Conservation (phyloP, 1,284 basidiomycete species). For the Leccinum angustisporum region DNA sequence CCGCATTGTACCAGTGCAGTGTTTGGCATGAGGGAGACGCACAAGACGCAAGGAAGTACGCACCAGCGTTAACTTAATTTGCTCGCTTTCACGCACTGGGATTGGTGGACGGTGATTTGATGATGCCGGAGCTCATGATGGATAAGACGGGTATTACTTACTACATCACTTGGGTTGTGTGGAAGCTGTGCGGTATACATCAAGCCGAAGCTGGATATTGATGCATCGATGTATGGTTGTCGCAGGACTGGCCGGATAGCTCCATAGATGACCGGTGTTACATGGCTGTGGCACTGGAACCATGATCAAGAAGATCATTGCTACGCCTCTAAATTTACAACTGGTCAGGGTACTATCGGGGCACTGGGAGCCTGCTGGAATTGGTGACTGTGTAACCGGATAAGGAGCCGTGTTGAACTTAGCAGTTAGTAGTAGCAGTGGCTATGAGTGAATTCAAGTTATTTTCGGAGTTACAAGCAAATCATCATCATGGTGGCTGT, state of each 20-base stretch:
- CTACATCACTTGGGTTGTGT: slow-evolving; percentile 1
- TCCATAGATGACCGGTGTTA: background rate
- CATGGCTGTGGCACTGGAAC: background rate
- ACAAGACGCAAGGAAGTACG: background rate
- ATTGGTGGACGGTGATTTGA: slow-evolving; percentile 4
- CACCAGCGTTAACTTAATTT: background rate
- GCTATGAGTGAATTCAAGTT: too few species aligned
- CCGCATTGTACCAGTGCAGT: slow-evolving; percentile 15
- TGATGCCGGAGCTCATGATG: slow-evolving; percentile 8
- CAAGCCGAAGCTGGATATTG: background rate
- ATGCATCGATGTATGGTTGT: background rate
- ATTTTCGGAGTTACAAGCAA: too few species aligned
- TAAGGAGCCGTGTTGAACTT: background rate
- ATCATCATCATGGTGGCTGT: too few species aligned
- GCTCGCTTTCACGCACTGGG: background rate
- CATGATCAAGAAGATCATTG: background rate
- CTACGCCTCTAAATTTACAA: background rate
- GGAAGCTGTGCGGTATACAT: slow-evolving; percentile 11
- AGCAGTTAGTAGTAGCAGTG: too few species aligned
- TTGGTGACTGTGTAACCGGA: background rate
- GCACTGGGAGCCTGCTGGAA: background rate
- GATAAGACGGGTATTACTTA: slow-evolving; percentile 3
- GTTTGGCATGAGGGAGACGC: slow-evolving; percentile 2
- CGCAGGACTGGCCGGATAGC: background rate
- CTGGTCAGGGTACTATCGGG: background rate